Evolutionary conservation across 2,329 filamentous ascomycete species (phyloP).

Genomic region (Cytospora piceicola): DNA sequence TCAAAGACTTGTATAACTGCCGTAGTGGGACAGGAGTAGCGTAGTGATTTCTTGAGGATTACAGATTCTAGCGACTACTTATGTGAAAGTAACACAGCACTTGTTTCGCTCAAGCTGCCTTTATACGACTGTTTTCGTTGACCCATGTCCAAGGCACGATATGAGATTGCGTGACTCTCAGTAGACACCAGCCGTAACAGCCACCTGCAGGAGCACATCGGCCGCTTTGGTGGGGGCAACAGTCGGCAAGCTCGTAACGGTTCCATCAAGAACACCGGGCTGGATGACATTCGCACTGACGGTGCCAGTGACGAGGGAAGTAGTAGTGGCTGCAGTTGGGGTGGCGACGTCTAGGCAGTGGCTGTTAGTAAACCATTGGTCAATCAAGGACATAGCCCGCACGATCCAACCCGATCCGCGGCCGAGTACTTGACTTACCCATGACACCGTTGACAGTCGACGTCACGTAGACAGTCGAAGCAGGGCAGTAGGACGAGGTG

Average conservation of each 20-base stretch:
- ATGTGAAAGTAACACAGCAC: background rate
- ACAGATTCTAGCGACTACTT: background rate
- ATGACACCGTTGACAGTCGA: slow-evolving; percentile 8
- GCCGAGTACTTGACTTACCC: background rate
- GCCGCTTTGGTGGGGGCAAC: slow-evolving; percentile 8
- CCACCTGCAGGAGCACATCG: background rate
- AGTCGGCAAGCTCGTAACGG: slow-evolving; percentile 6
- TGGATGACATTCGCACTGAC: slow-evolving; percentile 17
- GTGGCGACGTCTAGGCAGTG: background rate
- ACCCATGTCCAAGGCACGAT: background rate
- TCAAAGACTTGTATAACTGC: no score
- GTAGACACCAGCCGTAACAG: background rate
- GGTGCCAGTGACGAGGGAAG: slow-evolving; percentile 5
- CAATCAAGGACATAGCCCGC: background rate
- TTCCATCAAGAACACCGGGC: slow-evolving; percentile 17
- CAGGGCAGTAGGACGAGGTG: slow-evolving; percentile 12
- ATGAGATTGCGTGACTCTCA: background rate
- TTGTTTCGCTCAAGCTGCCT: background rate
- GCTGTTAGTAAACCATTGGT: background rate
- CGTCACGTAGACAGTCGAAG: slow-evolving; percentile 21
- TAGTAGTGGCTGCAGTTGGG: background rate
- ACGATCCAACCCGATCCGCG: background rate
- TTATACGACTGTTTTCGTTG: background rate
- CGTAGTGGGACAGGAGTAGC: no score
- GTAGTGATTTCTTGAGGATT: background rate